phyloP scores from a whole-genome alignment of 2,329 filamentous ascomycete genomes.

The Alternaria consortialis region DNA sequence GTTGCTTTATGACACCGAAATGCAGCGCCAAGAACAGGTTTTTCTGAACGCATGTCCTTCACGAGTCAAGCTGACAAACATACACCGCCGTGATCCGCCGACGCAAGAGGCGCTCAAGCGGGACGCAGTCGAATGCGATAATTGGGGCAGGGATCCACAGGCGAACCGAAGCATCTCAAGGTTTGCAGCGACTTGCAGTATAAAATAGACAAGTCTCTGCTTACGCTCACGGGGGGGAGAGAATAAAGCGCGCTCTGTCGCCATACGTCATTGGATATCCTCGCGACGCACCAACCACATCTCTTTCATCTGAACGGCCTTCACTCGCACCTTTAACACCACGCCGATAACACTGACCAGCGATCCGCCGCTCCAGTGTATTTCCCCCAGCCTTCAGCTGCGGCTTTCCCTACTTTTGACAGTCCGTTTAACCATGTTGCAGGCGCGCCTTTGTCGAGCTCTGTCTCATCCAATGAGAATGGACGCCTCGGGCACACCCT shows the following conservation, averaged over 20 bases:
- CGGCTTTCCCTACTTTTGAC: constrained; percentile 38
- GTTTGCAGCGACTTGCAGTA: constrained; percentile 17
- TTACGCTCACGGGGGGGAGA: neutral
- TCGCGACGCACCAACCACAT: constrained; percentile 29
- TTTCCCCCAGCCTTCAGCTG: constrained; percentile 39
- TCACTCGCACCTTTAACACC: constrained; percentile 11
- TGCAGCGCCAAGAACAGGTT: constrained; percentile 1
- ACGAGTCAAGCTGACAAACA: constrained; percentile 13
- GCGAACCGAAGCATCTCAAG: constrained; percentile 15
- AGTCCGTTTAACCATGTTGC: constrained; percentile 46
- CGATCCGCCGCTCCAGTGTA: constrained; percentile 39
- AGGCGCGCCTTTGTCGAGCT: constrained; percentile 37
- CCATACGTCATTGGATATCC: constrained; percentile 24
- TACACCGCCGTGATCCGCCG: constrained; percentile 28
- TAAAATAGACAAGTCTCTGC: constrained; percentile 10
- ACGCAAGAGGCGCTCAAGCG: constrained; percentile 8
- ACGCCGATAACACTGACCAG: constrained; percentile 32
- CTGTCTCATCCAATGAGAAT: constrained; percentile 45
- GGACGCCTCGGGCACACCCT: constrained; percentile 35
- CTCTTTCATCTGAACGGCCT: constrained; percentile 16
- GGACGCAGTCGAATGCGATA: constrained; percentile 12
- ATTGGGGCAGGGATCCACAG: constrained; percentile 19
- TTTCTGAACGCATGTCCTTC: constrained; percentile 8
- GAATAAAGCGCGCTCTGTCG: constrained; percentile 18
- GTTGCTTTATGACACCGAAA: neutral